Percentiles rank a stretch among this genome's conserved stretches.
phyloP scores from a whole-genome alignment of 2,329 filamentous ascomycete genomes.

The Pyricularia grisea region DNA sequence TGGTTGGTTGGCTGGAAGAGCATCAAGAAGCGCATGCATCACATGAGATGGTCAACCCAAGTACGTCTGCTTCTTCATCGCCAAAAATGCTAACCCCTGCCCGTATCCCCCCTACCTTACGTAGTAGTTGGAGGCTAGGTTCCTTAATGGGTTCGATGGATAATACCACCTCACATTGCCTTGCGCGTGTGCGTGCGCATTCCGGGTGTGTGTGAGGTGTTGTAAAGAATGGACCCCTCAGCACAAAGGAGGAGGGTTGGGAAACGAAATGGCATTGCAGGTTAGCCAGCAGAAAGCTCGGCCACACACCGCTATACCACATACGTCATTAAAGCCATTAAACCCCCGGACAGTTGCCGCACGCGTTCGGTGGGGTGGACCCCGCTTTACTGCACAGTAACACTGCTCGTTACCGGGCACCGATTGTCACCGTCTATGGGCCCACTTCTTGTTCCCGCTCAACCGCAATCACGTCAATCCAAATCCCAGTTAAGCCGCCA shows the following conservation, averaged over 20 bases:
- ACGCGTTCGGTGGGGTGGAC: not conserved
- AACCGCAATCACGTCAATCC: not conserved
- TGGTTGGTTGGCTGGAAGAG: not conserved
- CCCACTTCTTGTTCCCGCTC: not conserved
- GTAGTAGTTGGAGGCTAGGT: not conserved
- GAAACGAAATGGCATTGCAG: not conserved
- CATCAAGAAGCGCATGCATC: not conserved
- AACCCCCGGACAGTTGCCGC: not conserved
- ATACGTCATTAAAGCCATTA: slow-evolving; percentile 5
- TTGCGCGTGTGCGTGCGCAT: not conserved
- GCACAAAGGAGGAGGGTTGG: not conserved
- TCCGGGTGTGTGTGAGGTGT: not conserved
- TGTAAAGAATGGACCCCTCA: not conserved
- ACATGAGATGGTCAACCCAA: not conserved
- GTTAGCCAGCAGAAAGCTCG: not conserved
- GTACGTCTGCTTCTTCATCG: not conserved
- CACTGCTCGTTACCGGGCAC: not conserved
- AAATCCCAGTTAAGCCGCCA: not conserved
- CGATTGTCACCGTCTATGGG: not conserved
- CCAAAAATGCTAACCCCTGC: not conserved
- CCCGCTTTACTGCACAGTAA: not conserved
- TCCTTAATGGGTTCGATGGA: not conserved
- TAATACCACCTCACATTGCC: not conserved
- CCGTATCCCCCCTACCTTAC: not conserved
- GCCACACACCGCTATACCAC: slow-evolving; percentile 2